These are phyloP conservation scores for Encephalitozoon cuniculi DNA, from an alignment of 371 early-diverging fungal genomes.

Conservation along the genomic window DNA sequence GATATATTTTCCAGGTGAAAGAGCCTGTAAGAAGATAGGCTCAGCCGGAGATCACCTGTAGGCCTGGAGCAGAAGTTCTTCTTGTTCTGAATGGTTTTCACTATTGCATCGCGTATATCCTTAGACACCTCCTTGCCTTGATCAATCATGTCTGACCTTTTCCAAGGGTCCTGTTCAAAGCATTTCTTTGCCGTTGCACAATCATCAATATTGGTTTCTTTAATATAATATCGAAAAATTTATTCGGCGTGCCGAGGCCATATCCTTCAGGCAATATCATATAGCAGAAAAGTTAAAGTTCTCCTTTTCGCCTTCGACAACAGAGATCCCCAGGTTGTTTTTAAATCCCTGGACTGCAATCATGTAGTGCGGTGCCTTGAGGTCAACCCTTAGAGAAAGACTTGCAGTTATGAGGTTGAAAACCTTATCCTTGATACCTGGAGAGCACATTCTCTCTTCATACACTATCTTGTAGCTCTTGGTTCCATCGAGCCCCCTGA, in stretches of 20 bases:
- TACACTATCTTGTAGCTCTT: slow-evolving; percentile 37
- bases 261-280: not conserved
- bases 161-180: not conserved
- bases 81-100: not conserved
- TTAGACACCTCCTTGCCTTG: not conserved
- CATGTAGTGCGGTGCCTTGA: slow-evolving; percentile 25
- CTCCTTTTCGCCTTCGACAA: not conserved
- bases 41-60: not conserved
- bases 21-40: not conserved
- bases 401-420: slow-evolving; percentile 19
- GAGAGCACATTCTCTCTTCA: slow-evolving; percentile 22
- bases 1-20: not conserved
- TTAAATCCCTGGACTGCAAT: slow-evolving; percentile 36
- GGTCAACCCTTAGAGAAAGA: slow-evolving; percentile 18
- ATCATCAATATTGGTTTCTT: not conserved
- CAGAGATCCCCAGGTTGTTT: slow-evolving; percentile 29
- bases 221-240: not conserved
- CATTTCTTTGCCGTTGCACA: not conserved
- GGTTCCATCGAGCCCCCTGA: not conserved
- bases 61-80: not conserved
- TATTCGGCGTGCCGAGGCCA: not conserved
- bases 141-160: not conserved
- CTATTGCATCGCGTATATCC: not conserved
- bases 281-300: slow-evolving; percentile 38
- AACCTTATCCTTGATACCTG: slow-evolving; percentile 5